Conservation (phyloP, 129 eudicot genomes). For the Centrapalus pauciflorus region DNA sequence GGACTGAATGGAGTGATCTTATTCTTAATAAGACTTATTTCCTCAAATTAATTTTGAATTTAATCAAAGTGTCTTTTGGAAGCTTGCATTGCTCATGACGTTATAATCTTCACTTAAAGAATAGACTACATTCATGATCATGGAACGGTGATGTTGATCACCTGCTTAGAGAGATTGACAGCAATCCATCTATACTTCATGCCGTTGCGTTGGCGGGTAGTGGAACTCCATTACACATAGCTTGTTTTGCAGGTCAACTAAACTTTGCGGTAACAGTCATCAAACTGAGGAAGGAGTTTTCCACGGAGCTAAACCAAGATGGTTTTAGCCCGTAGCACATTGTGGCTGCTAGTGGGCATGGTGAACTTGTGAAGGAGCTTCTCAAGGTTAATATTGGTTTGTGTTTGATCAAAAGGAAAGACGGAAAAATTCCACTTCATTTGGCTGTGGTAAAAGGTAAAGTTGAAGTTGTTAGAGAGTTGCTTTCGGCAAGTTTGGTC, state of each 20-base stretch:
- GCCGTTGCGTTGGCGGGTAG: slow-evolving; percentile 18
- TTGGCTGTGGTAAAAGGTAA: slow-evolving; percentile 43
- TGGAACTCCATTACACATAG: slow-evolving; percentile 39
- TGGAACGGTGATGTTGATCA: slow-evolving; percentile 34
- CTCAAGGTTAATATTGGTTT: slow-evolving; percentile 32
- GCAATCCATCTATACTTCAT: slow-evolving; percentile 22
- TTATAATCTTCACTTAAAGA: too few species aligned
- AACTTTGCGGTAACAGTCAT: slow-evolving; percentile 32
- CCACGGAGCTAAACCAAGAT: slow-evolving; percentile 32
- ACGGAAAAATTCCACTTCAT: slow-evolving; percentile 45
- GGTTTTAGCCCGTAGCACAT: slow-evolving; percentile 51
- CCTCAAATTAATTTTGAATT: too few species aligned
- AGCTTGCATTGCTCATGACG: too few species aligned
- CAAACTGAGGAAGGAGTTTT: slow-evolving; percentile 16
- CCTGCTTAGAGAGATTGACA: slow-evolving; percentile 20
- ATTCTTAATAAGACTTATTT: too few species aligned
- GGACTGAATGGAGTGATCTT: too few species aligned
- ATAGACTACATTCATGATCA: too few species aligned
- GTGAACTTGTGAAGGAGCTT: slow-evolving; percentile 48
- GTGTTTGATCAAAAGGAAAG: slow-evolving; percentile 36
- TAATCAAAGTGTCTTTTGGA: too few species aligned
- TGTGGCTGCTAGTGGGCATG: slow-evolving; percentile 50
- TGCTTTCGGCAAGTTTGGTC: slow-evolving; percentile 22
- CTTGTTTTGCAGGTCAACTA: slow-evolving; percentile 40
- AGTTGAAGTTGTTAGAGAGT: slow-evolving; percentile 26